Evolutionary conservation across 2,329 filamentous ascomycete species (phyloP).

Genomic region (Penicillium sp.): DNA sequence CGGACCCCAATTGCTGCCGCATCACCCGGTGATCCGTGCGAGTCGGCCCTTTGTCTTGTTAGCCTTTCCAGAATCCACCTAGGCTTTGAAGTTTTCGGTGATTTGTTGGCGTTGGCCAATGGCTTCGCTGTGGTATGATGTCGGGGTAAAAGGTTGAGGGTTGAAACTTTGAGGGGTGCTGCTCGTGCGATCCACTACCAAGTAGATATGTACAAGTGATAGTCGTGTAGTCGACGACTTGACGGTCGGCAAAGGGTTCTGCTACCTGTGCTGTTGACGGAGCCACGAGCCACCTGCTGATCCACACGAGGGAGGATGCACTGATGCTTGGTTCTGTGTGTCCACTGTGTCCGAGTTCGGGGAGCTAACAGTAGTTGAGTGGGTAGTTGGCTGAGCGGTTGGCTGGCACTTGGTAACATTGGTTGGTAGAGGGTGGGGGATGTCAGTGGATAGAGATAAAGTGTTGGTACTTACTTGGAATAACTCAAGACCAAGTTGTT

Average conservation of each 20-base stretch:
- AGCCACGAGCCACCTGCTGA: constrained; percentile 11
- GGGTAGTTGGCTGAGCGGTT: not conserved
- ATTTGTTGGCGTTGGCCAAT: not conserved
- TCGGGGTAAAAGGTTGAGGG: not conserved
- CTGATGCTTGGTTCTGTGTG: not conserved
- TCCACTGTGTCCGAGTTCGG: constrained; percentile 4
- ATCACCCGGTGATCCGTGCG: constrained; percentile 2
- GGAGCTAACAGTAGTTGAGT: not conserved
- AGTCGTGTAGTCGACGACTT: too few species aligned
- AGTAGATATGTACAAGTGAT: too few species aligned
- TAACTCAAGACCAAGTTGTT: not conserved
- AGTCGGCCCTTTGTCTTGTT: not conserved
- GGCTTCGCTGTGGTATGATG: not conserved
- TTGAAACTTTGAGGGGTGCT: too few species aligned
- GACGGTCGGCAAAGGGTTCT: constrained; percentile 18
- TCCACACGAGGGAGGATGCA: constrained; percentile 10
- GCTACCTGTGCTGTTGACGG: constrained; percentile 3
- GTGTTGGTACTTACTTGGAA: not conserved
- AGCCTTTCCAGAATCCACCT: not conserved
- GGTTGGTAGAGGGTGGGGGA: not conserved
- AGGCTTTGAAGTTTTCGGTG: not conserved
- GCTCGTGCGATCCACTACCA: too few species aligned
- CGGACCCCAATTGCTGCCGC: not conserved
- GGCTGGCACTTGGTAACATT: not conserved
- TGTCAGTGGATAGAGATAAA: not conserved